These are phyloP conservation scores for Magnolia changhungtana DNA, from an alignment of 164 flowering plant species.

Conservation along the genomic window DNA sequence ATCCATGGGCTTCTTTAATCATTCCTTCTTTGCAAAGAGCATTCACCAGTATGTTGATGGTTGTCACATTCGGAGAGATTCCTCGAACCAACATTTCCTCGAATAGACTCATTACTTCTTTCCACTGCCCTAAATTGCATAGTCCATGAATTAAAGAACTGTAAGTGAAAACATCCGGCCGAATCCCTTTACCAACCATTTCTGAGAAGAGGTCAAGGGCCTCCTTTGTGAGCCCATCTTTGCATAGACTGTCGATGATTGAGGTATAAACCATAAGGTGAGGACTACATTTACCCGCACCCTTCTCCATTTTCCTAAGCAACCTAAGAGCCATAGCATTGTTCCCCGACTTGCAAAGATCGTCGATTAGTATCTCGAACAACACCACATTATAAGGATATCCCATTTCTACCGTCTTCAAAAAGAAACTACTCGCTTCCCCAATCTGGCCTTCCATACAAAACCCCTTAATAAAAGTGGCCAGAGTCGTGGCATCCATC, in stretches of 20 bases:
- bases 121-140: neutral
- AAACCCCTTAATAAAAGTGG: slow-evolving; percentile 14
- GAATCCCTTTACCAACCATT: neutral
- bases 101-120: neutral
- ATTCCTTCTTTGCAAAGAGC: slow-evolving; percentile 4
- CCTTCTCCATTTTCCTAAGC: slow-evolving; percentile 5
- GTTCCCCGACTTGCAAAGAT: slow-evolving; percentile 19
- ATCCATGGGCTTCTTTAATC: neutral
- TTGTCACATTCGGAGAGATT: neutral
- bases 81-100: neutral
- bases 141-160: slow-evolving; percentile 6
- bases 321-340: neutral
- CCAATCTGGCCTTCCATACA: neutral
- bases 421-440: neutral
- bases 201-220: neutral
- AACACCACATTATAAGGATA: slow-evolving; percentile 10
- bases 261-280: neutral
- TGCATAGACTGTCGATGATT: slow-evolving; percentile 7
- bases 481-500: neutral
- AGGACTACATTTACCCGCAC: neutral
- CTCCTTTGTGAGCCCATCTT: neutral
- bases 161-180: slow-evolving; percentile 3
- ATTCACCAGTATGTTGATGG: neutral
- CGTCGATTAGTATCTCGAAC: slow-evolving; percentile 12
- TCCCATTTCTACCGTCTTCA: neutral